phyloP scores from a whole-genome alignment of 192 early-diverging fungal genomes.

The Linnemannia schmuckeri region DNA sequence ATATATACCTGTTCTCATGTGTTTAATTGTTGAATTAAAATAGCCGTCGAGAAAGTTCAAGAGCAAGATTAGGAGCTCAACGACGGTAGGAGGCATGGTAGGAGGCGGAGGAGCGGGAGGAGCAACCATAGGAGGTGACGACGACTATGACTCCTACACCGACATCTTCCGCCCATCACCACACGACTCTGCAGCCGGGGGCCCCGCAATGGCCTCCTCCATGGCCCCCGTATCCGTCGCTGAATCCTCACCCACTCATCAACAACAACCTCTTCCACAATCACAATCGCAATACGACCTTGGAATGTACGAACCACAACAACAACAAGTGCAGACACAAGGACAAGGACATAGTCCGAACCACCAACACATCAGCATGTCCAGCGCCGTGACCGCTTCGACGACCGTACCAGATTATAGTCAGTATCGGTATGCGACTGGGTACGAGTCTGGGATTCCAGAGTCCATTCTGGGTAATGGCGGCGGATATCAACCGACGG shows the following conservation, averaged over 20 bases:
- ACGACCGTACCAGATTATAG: conserved; percentile 31
- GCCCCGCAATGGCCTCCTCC: not conserved
- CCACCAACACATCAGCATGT: conserved; percentile 16
- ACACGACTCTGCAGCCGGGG: conserved; percentile 14
- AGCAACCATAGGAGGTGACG: not conserved
- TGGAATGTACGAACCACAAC: not conserved
- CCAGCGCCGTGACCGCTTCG: conserved; percentile 6
- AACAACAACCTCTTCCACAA: not conserved
- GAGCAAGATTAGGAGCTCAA: conserved; percentile 39
- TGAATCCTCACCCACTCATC: conserved; percentile 13
- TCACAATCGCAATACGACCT: not conserved
- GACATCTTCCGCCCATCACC: conserved; percentile 37
- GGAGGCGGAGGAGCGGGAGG: not conserved
- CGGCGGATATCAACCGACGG: not conserved
- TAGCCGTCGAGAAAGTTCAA: conserved; percentile 52
- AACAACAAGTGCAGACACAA: not conserved
- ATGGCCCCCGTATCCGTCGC: conserved; percentile 6
- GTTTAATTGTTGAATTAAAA: not conserved
- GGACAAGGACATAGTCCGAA: not conserved
- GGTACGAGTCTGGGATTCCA: not conserved
- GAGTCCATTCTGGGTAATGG: not conserved
- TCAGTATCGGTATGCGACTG: conserved; percentile 17
- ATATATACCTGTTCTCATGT: no score
- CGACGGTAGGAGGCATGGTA: not conserved
- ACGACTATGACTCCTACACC: conserved; percentile 19